Evolutionary conservation across 345 rosid species (phyloP).

Genomic region (Lenwebbia sp.): DNA sequence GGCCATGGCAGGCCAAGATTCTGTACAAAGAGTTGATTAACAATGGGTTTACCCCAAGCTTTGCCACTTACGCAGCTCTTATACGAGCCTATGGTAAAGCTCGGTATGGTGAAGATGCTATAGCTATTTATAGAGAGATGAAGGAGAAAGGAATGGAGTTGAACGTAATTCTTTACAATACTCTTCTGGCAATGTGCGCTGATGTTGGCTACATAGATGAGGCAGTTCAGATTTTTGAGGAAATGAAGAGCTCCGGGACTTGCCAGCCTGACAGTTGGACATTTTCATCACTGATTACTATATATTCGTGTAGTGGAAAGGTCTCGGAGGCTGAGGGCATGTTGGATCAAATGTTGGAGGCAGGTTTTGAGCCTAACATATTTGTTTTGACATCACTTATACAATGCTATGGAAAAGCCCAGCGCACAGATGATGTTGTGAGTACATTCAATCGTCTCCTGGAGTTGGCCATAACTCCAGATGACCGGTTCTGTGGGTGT

Average conservation of each 20-base stretch:
- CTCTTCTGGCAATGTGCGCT: constrained; percentile 84
- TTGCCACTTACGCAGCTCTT: constrained; percentile 58
- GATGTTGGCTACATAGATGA: constrained; percentile 64
- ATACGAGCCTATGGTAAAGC: constrained; percentile 78
- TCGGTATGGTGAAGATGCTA: constrained; percentile 72
- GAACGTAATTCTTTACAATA: constrained; percentile 62
- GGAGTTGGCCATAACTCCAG: constrained; percentile 61
- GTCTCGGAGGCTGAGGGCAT: constrained; percentile 74
- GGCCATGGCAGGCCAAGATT: constrained; percentile 87
- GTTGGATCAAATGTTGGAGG: constrained; percentile 65
- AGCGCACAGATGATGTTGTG: constrained; percentile 64
- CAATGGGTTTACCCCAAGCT: constrained; percentile 50
- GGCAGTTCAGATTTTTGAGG: constrained; percentile 58
- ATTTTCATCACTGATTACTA: constrained; percentile 76
- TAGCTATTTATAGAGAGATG: constrained; percentile 60
- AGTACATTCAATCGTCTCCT: constrained; percentile 40
- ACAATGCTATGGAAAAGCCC: constrained; percentile 91
- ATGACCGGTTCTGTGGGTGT: constrained; percentile 77
- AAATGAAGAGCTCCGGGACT: constrained; percentile 48
- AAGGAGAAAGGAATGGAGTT: constrained; percentile 57
- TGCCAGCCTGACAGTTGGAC: constrained; percentile 89
- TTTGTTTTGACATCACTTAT: constrained; percentile 80
- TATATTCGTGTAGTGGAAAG: constrained; percentile 64
- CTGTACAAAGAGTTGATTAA: constrained; percentile 57
- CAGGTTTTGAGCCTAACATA: constrained; percentile 74